A percentile compares a stretch with the other conserved stretches of the same genome.
Evolutionary conservation across 2,329 filamentous ascomycete species (phyloP).

Genomic region (Aspergillus vadensis): DNA sequence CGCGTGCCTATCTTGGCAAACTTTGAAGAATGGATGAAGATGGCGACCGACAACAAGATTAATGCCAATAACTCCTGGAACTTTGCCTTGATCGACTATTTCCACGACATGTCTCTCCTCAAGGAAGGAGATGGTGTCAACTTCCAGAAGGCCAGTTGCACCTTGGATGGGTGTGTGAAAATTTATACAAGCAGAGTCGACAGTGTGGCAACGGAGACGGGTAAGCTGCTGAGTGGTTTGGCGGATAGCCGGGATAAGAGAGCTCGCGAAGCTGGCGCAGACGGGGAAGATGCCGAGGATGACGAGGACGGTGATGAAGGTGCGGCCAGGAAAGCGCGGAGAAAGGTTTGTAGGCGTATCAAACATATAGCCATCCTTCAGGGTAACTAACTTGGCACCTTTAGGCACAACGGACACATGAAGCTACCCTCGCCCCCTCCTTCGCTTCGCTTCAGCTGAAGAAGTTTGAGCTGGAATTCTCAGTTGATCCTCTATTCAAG

Average conservation of each 20-base stretch:
- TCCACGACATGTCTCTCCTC: conserved; percentile 96
- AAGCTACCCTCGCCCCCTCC: conserved; percentile 87
- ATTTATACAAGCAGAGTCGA: conserved; percentile 98
- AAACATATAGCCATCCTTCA: background rate
- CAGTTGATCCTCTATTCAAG: conserved; percentile 97
- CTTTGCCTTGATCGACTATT: conserved; percentile 99
- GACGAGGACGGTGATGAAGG: conserved; percentile 61
- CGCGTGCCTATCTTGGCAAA: conserved; percentile 93
- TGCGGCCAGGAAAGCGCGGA: conserved; percentile 58
- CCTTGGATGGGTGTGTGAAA: conserved; percentile 95
- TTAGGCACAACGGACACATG: conserved; percentile 73
- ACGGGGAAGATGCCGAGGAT: conserved; percentile 62
- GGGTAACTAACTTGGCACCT: conserved; percentile 27
- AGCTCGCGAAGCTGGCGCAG: conserved; percentile 62
- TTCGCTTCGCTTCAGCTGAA: conserved; percentile 90
- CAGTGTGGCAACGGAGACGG: conserved; percentile 95
- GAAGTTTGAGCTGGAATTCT: conserved; percentile 95
- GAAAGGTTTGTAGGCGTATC: conserved; percentile 60
- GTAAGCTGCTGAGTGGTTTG: conserved; percentile 88
- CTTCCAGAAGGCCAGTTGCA: conserved; percentile 97
- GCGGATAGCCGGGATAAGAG: conserved; percentile 76
- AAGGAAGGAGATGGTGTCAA: conserved; percentile 97
- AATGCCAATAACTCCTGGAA: conserved; percentile 99
- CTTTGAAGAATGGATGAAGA: conserved; percentile 99
- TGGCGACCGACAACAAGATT: conserved; percentile 99